Percentiles rank a stretch among this genome's conserved stretches.
Evolutionary conservation across 78 protist genomes (phyloP).

Genomic region (Diacronema lutheri): DNA sequence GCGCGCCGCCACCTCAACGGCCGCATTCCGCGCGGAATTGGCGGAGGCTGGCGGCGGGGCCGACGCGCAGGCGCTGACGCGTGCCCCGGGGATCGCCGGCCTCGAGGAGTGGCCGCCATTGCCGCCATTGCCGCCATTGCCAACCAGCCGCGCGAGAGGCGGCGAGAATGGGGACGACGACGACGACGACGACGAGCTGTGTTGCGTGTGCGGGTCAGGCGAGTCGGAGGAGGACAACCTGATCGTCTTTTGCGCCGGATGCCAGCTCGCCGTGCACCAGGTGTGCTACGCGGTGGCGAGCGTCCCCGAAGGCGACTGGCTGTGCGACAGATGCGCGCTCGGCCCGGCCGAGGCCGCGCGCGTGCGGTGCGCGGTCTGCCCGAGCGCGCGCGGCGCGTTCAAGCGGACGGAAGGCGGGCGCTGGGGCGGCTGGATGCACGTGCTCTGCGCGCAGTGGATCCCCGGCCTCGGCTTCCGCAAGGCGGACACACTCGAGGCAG

Average conservation of each 20-base stretch:
- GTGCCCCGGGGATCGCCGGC: neutral
- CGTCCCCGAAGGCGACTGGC: conserved; percentile 43
- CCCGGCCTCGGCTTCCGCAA: conserved; percentile 28
- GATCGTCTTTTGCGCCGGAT: conserved; percentile 34
- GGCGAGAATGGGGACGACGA: neutral
- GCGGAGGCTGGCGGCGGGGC: too few relatives aligned
- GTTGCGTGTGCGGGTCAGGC: conserved; percentile 17
- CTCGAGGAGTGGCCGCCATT: too few relatives aligned
- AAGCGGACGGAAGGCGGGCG: conserved; percentile 30
- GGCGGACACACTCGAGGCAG: neutral
- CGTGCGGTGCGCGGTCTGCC: conserved; percentile 30
- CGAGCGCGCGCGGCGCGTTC: conserved; percentile 35
- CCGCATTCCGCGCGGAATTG: too few relatives aligned
- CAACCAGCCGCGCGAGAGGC: neutral
- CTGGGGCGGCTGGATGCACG: conserved; percentile 44
- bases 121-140: too few relatives aligned
- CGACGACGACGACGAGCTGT: neutral
- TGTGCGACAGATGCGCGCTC: conserved; percentile 32
- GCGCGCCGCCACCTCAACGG: too few relatives aligned
- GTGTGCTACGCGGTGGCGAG: conserved; percentile 32
- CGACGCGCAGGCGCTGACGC: neutral
- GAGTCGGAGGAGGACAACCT: conserved; percentile 1
- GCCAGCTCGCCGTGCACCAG: conserved; percentile 48
- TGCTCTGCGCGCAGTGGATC: conserved; percentile 27
- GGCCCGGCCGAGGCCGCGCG: neutral